Evolutionary conservation across 192 early-diverging fungal genomes (phyloP), one percentile per base, ranked within the genome.

Genomic region (Linnemannia hyalina): DNA sequence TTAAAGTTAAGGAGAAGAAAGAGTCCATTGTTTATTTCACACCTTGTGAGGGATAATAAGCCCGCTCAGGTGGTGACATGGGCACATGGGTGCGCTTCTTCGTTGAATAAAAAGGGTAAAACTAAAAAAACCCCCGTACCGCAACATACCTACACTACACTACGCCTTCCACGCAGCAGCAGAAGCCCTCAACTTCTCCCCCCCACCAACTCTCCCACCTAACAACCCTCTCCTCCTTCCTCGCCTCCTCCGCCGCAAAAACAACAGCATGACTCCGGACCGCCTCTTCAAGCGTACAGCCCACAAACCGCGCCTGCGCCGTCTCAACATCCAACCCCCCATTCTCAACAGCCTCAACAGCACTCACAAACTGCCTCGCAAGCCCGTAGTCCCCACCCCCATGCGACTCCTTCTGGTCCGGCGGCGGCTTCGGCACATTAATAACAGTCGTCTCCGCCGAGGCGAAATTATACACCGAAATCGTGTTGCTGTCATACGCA

Each of bases 391-490:
- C 75, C 29, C 75, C 75, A 65, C 75, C 75, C 40, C 75, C 75
- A 40, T 65, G 77, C 60, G 65, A 68, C 65, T 68, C 65, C 65
- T 35, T 26, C 29, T 68, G 65, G 29, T 68, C 65, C n/a, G n/a
- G n/a, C n/a, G n/a, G n/a, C n/a, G n/a, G n/a, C 29, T 68, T 26
- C 35, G 65, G 29, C 35, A 68, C 65, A 68, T 9, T 29, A 68
- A 32, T 68, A 68, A 70, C 71, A 42, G 57, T 89, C 35, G 71
- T 90, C 73, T 76, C 79, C 29, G 77, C 83, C 22, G 87, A 88
- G 29, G 78, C 75, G 79, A 93, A 93, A 75, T 91, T 82, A 36
- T 79, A 91, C 35, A 90, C 82, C 18, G 75, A 80, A 46, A 94
- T 87, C 41, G 72, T 87, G 60, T 83, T 38, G 32, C 89, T 90